Percentiles rank a stretch among this genome's conserved stretches.
phyloP scores from a whole-genome alignment of 768 basidiomycete genomes.

The Candolleomyces efflorescens region DNA sequence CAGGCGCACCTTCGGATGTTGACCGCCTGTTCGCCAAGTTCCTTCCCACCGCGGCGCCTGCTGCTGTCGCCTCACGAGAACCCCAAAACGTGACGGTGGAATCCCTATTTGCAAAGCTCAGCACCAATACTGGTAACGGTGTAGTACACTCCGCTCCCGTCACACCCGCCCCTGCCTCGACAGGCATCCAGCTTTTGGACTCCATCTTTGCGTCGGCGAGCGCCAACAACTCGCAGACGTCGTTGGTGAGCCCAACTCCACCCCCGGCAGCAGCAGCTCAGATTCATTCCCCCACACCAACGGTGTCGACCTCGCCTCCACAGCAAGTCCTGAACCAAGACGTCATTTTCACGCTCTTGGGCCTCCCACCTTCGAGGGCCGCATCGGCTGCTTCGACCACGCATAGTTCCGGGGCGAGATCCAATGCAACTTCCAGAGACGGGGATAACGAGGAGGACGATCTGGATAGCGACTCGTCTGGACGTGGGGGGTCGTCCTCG shows the following conservation, averaged over 20 bases:
- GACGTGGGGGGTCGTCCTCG: constrained; percentile 12
- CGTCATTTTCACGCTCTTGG: constrained; percentile 62
- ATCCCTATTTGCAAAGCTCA: constrained; percentile 41
- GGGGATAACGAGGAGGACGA: constrained; percentile 59
- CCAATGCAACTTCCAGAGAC: constrained; percentile 46
- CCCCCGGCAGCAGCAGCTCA: background rate
- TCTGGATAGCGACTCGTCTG: constrained; percentile 31
- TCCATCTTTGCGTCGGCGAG: constrained; percentile 71
- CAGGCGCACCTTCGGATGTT: constrained; percentile 3
- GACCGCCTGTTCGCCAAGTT: constrained; percentile 15
- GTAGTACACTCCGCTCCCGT: constrained; percentile 16
- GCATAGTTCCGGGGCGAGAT: constrained; percentile 24
- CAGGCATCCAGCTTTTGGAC: constrained; percentile 59
- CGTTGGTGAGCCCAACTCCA: background rate
- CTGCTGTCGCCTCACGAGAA: constrained; percentile 19
- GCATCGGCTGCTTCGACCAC: constrained; percentile 35
- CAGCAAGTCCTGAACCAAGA: constrained; percentile 73
- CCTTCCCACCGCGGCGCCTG: constrained; percentile 23
- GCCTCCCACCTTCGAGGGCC: constrained; percentile 43
- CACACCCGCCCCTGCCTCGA: constrained; percentile 25
- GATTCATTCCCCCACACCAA: constrained; percentile 18
- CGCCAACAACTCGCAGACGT: constrained; percentile 9
- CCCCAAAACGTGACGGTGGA: constrained; percentile 37
- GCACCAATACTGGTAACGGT: constrained; percentile 19
- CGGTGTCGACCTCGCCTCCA: constrained; percentile 44